Evolutionary conservation across 2,329 filamentous ascomycete species (phyloP), one percentile per base, ranked within the genome.

Genomic region (Penicillium janthinellum): DNA sequence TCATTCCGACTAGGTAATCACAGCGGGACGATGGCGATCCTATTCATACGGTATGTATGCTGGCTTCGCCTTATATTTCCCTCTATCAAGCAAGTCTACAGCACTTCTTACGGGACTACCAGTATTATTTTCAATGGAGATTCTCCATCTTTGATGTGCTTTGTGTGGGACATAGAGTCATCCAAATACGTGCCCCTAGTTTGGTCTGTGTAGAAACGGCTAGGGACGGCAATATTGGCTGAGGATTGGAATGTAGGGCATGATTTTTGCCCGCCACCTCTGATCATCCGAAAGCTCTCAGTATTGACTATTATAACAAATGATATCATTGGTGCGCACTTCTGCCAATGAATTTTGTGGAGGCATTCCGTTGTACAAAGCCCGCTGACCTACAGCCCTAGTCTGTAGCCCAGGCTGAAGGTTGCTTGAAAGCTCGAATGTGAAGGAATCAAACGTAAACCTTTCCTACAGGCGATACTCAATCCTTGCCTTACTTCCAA

Each of bases 161-260:
- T 52, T 56, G 28, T 25, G 49, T 64, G 62, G 64, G 61, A 56
- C 52, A 57, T 67, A 50, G 54, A 62, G 55, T 62, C 57, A 59
- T 59, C n/a, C 28, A 17, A 62, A 58, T 56, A 54, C 25, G 49
- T 35, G 17, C 41, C 45, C 28, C 56, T 35, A 55, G 10, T 44
- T 56, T 59, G 49, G 39, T 31, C 53, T 56, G 38, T 28, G 38
- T 39, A 51, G 37, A 54, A 12, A 34, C 65, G 64, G 63, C 39
- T 64, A 67, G 45, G 57, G 12, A 60, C 64, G 64, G 63, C 14
- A 45, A n/a, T 34, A 41, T 12, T 31, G 22, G 22, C 22, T 22
- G 64, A 62, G 57, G 60, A 58, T 45, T 64, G 64, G 65, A 66
- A 67, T 67, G 65, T 54, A 63, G 55, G 60, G 35, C 31, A 51